phyloP scores from a whole-genome alignment of 805 yeast genomes.

The Schizosaccharomyces lindneri region DNA sequence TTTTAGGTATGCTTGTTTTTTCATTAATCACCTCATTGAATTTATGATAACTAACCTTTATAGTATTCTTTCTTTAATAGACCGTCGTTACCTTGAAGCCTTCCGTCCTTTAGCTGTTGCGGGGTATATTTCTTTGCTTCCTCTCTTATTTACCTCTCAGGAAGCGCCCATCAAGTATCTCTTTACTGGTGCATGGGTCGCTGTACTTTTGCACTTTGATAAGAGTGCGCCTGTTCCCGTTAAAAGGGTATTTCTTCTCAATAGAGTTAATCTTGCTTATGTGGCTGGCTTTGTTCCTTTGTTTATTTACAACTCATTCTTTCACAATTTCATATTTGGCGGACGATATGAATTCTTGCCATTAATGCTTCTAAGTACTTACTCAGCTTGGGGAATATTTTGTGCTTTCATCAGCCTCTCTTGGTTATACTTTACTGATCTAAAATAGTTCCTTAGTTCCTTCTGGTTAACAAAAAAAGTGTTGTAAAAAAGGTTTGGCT shows the following conservation, averaged over 20 bases:
- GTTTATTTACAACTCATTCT: slow-evolving; percentile 29
- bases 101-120: slow-evolving; percentile 50
- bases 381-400: slow-evolving; percentile 65
- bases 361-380: slow-evolving; percentile 61
- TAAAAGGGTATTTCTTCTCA: slow-evolving; percentile 30
- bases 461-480: slow-evolving; percentile 11
- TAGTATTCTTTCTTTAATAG: slow-evolving; percentile 37
- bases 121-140: slow-evolving; percentile 73
- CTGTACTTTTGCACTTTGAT: slow-evolving; percentile 46
- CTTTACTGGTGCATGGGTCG: slow-evolving; percentile 67
- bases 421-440: slow-evolving; percentile 43
- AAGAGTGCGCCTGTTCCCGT: slow-evolving; percentile 17
- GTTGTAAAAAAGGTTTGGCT: background rate
- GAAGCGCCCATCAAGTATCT: slow-evolving; percentile 56
- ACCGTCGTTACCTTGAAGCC: slow-evolving; percentile 43
- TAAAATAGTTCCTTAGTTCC: slow-evolving; percentile 54
- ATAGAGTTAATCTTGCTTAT: slow-evolving; percentile 43
- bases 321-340: slow-evolving; percentile 23
- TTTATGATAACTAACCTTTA: no score
- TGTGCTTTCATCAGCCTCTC: slow-evolving; percentile 71
- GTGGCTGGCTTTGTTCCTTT: slow-evolving; percentile 42
- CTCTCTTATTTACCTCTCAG: slow-evolving; percentile 53
- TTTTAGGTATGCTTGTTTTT: slow-evolving; percentile 19
- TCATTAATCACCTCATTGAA: background rate
- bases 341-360: slow-evolving; percentile 46